Base-by-base conservation (phyloP, 2,329 filamentous ascomycete species). In the Cladosporium austrohemisphaericum region DNA sequence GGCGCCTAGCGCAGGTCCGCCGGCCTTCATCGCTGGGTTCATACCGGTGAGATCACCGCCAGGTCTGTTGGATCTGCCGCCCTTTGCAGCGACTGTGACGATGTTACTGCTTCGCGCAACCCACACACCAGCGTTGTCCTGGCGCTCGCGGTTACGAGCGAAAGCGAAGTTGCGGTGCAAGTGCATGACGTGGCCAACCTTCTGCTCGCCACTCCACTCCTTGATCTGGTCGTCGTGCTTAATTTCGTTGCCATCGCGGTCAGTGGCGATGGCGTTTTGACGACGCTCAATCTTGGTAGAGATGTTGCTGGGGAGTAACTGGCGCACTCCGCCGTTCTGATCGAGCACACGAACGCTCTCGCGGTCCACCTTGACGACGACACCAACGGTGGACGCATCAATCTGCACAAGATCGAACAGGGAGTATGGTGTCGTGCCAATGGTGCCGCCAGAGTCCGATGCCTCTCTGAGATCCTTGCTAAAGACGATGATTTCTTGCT, bases 391-490 rank as follows among this genome's bases (percentile, higher is more conserved):
- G 3, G 90, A 85, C 32, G 88, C 83, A 68, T 97, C 92, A 53
- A 98, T 80, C 69, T 97, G 91, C 11, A 98, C 89, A 20, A 98
- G 78, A 66, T 98, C 93, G 60, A 94, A 89, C 26, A 98, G 82
- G 58, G 91, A 86, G 67, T 87, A 97, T 68, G 94, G 88, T 9
- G 89, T 89, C n/a, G 92, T 76, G 25, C 83, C 82, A 22, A 88
- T 86, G 62, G 91, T 84, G 13, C 88, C 90, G 55, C 90, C 91
- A 59, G 90, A 89, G 65, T 97, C 93, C 49, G 88, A 89, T 22
- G 93, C 93, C 68, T 95, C 88, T 58, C 94, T 83, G 53, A 98
- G 73, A 71, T 98, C 93, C 67, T 95, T 96, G 74, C 92, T 96
- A 66, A 98, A 98, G 26, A 98, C 93, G 0, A 91, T 96, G 59